These are phyloP conservation scores for Aspergillus jensenii DNA, from an alignment of 2,329 filamentous ascomycete genomes.

Conservation along the genomic window DNA sequence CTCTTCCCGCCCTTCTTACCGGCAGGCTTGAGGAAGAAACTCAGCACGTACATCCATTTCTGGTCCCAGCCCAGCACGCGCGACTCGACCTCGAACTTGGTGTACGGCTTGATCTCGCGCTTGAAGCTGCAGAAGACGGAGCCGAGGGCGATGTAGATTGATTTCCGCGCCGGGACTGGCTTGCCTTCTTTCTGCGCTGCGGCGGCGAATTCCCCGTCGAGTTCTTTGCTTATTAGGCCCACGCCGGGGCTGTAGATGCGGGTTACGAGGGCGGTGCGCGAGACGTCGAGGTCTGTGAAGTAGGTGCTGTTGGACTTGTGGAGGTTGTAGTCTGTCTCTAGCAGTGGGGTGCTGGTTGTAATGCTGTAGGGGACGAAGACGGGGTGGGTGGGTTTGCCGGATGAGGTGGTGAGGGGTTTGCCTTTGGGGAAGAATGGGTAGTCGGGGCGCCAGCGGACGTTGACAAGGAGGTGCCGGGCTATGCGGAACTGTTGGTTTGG, in stretches of 20 bases:
- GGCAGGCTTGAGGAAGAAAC: slow-evolving; percentile 64
- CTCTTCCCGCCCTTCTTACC: slow-evolving; percentile 53
- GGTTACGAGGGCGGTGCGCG: slow-evolving; percentile 76
- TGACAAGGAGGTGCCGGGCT: slow-evolving; percentile 57
- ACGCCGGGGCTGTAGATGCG: slow-evolving; percentile 64
- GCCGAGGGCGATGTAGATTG: slow-evolving; percentile 67
- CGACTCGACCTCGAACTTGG: slow-evolving; percentile 71
- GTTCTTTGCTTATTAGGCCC: slow-evolving; percentile 50
- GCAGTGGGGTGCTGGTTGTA: slow-evolving; percentile 63
- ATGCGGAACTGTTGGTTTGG: slow-evolving; percentile 53
- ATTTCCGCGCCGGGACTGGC: slow-evolving; percentile 45
- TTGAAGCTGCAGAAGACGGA: slow-evolving; percentile 73
- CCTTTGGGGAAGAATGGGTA: slow-evolving; percentile 46
- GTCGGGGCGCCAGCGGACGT: slow-evolving; percentile 53
- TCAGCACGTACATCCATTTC: slow-evolving; percentile 78
- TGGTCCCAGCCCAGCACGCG: slow-evolving; percentile 72
- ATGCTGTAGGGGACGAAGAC: slow-evolving; percentile 73
- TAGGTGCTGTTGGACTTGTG: slow-evolving; percentile 85
- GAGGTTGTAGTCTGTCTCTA: slow-evolving; percentile 84
- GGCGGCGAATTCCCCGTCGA: slow-evolving; percentile 52
- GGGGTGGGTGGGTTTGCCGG: slow-evolving; percentile 50
- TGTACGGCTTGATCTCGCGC: slow-evolving; percentile 68
- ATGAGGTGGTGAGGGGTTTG: slow-evolving; percentile 32
- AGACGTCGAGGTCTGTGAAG: slow-evolving; percentile 81
- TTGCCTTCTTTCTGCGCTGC: slow-evolving; percentile 53